Conservation (phyloP, 2,329 filamentous ascomycete genomes). For the Aspergillus sp. region DNA sequence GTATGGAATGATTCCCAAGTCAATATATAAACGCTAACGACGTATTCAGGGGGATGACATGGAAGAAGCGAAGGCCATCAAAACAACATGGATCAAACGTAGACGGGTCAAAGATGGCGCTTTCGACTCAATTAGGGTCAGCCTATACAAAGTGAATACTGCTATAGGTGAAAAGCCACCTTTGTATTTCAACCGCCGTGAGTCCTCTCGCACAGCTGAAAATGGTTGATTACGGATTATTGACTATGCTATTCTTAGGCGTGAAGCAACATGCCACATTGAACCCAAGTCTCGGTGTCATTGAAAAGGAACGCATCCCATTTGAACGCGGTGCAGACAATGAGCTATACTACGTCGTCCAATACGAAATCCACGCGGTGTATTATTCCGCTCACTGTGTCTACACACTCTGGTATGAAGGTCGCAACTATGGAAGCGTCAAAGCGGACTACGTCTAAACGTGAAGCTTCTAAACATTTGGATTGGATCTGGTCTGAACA, state of each 20-base stretch:
- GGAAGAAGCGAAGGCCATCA: slow-evolving; percentile 18
- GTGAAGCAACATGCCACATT: slow-evolving; percentile 24
- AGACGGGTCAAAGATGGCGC: neutral
- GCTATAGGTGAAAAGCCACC: neutral
- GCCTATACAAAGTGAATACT: slow-evolving; percentile 16
- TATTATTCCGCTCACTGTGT: slow-evolving; percentile 26
- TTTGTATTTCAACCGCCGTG: slow-evolving; percentile 18
- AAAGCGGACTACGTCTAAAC: slow-evolving; percentile 23
- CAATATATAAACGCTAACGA: too few species aligned
- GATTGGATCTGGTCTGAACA: neutral
- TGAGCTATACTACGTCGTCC: slow-evolving; percentile 11
- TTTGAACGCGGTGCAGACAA: slow-evolving; percentile 14
- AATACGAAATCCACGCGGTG: slow-evolving; percentile 4
- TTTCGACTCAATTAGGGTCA: neutral
- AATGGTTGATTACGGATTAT: neutral
- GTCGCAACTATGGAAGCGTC: slow-evolving; percentile 21
- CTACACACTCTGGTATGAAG: slow-evolving; percentile 25
- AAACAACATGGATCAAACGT: neutral
- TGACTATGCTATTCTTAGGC: slow-evolving; percentile 1
- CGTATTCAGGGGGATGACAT: slow-evolving; percentile 20
- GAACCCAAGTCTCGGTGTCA: slow-evolving; percentile 14
- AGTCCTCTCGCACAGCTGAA: neutral
- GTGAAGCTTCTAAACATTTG: neutral
- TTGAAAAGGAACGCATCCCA: slow-evolving; percentile 17
- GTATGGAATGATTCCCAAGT: neutral